A percentile compares a stretch with the other conserved stretches of the same genome.
These are phyloP conservation scores for Alternaria incomplexa DNA, from an alignment of 2,329 filamentous ascomycete species.

Conservation along the genomic window DNA sequence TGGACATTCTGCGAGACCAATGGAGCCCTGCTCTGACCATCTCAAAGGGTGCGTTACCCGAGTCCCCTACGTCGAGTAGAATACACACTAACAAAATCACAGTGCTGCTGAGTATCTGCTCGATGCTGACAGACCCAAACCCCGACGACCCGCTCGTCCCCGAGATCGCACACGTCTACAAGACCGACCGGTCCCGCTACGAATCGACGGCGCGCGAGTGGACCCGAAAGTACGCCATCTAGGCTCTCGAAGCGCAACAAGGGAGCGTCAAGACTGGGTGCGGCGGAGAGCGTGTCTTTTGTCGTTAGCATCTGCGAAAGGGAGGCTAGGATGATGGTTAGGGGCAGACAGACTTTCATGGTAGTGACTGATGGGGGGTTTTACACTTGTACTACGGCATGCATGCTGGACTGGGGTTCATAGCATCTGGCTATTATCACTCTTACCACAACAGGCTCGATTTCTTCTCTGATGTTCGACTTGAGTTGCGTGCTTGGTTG, in stretches of 20 bases:
- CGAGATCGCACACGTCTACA: slow-evolving; percentile 99
- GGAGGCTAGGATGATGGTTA: slow-evolving; percentile 24
- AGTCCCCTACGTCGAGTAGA: background rate
- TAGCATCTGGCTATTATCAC: slow-evolving; percentile 41
- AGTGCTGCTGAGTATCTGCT: slow-evolving; percentile 99
- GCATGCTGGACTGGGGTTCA: slow-evolving; percentile 39
- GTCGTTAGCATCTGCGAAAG: slow-evolving; percentile 31
- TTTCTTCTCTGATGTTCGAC: slow-evolving; percentile 8
- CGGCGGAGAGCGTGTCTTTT: slow-evolving; percentile 17
- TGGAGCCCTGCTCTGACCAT: slow-evolving; percentile 99
- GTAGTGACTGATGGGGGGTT: slow-evolving; percentile 39
- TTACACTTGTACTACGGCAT: slow-evolving; percentile 27
- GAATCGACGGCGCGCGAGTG: slow-evolving; percentile 97
- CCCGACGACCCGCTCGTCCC: slow-evolving; percentile 98
- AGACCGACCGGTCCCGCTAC: slow-evolving; percentile 95
- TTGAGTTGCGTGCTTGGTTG: background rate
- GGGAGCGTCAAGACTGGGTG: background rate
- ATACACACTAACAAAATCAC: slow-evolving; percentile 5
- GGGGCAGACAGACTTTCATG: slow-evolving; percentile 23
- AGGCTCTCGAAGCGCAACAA: slow-evolving; percentile 32
- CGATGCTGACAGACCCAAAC: slow-evolving; percentile 99
- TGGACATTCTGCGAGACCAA: slow-evolving; percentile 98
- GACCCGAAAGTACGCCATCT: slow-evolving; percentile 99
- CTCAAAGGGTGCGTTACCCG: slow-evolving; percentile 77
- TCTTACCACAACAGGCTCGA: slow-evolving; percentile 34